phyloP scores from a whole-genome alignment of 2,329 filamentous ascomycete species.

The Fusarium mundagurra region DNA sequence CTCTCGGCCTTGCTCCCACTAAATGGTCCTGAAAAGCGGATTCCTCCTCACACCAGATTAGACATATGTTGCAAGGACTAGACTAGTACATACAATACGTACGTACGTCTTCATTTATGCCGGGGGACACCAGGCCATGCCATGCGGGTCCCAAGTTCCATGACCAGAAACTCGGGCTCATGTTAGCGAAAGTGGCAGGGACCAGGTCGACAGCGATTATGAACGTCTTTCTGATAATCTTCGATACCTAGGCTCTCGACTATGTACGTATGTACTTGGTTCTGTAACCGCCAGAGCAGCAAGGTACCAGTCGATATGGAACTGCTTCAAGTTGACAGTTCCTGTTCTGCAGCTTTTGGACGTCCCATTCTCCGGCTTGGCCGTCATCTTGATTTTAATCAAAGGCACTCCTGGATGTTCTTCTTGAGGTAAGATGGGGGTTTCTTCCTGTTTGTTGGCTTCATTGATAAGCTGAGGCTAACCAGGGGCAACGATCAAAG shows the following conservation, averaged over 20 bases:
- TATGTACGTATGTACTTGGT: neutral
- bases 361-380: neutral
- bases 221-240: conserved; percentile 18
- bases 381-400: neutral
- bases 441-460: conserved; percentile 4
- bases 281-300: conserved; percentile 24
- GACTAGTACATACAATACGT: neutral
- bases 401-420: neutral
- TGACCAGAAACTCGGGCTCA: conserved; percentile 43
- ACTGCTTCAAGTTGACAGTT: neutral
- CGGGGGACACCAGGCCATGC: conserved; percentile 24
- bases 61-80: conserved; percentile 33
- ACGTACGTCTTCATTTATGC: conserved; percentile 20
- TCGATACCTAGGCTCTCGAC: conserved; percentile 3
- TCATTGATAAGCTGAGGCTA: conserved; percentile 17
- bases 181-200: conserved; percentile 40
- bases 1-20: neutral
- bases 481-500: conserved; percentile 23
- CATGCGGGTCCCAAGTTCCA: conserved; percentile 40
- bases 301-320: conserved; percentile 17
- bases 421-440: neutral
- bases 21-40: conserved; percentile 15
- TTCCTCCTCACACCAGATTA: conserved; percentile 35
- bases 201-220: conserved; percentile 26
- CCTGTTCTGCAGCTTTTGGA: neutral